Percentiles rank a stretch among this genome's conserved stretches.
These are phyloP conservation scores for Metschnikowia dekortorum DNA, from an alignment of 805 yeast genomes.

Conservation along the genomic window DNA sequence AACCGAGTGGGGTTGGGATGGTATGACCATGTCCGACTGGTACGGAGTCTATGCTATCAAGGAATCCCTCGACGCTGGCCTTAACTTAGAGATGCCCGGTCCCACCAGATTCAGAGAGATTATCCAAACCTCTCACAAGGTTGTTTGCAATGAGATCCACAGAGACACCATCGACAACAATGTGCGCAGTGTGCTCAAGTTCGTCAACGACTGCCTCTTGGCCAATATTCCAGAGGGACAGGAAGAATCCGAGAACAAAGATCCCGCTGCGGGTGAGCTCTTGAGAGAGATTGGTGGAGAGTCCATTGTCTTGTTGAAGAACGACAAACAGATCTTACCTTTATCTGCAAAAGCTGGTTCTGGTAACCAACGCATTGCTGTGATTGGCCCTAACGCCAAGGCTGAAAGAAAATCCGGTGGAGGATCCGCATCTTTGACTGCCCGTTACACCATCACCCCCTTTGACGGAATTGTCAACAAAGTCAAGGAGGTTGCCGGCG, in stretches of 20 bases:
- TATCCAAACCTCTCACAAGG: slow-evolving; percentile 38
- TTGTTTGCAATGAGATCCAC: slow-evolving; percentile 39
- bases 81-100: slow-evolving; percentile 69
- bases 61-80: slow-evolving; percentile 48
- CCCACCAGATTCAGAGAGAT: slow-evolving; percentile 45
- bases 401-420: slow-evolving; percentile 52
- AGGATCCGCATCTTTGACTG: slow-evolving; percentile 55
- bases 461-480: slow-evolving; percentile 41
- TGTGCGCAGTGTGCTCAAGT: slow-evolving; percentile 43
- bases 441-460: slow-evolving; percentile 49
- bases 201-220: slow-evolving; percentile 40
- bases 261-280: slow-evolving; percentile 12
- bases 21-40: slow-evolving; percentile 63
- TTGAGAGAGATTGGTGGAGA: slow-evolving; percentile 26
- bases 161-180: slow-evolving; percentile 42
- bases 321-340: slow-evolving; percentile 46
- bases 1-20: slow-evolving; percentile 55
- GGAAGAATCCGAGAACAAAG: slow-evolving; percentile 22
- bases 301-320: slow-evolving; percentile 53
- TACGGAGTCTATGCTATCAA: slow-evolving; percentile 49
- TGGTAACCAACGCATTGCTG: slow-evolving; percentile 38
- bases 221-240: slow-evolving; percentile 39
- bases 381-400: slow-evolving; percentile 60
- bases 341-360: slow-evolving; percentile 19
- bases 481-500: slow-evolving; percentile 17